Evolutionary conservation across 495 filamentous ascomycete species (phyloP), one percentile per base, ranked within the genome.

Genomic region (Penicilliopsis zonata): DNA sequence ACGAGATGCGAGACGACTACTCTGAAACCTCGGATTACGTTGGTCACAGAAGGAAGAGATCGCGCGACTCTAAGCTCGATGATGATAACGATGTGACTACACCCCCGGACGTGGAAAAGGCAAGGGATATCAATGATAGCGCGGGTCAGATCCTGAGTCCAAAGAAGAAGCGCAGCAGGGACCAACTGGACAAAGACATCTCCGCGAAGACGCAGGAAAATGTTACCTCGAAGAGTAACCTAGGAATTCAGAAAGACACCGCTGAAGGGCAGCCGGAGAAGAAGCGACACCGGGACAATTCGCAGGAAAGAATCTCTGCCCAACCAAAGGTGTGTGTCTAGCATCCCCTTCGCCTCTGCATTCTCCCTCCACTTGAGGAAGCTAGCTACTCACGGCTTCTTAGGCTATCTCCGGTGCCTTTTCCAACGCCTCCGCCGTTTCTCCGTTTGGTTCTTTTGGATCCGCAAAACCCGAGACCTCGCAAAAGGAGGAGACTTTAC

Each of bases 91-190:
- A 21, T 21, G n/a, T 3, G 4, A 5, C 14, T 6, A 17, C 28
- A 17, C 6, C 30, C 4, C 8, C 30, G 17, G 18, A 36, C 2
- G 30, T 2, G 10, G 17, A 13, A 13, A 31, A 9, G 33, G 31
- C 37, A 2, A 15, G 17, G 6, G 33, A 37, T 9, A 33, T 30
- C 24, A 40, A 43, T 18, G 43, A 40, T 10, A 26, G 35, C 10
- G 21, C 40, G 13, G 16, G 33, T 3, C 50, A 53, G 12, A 44
- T 36, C 10, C 37, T 48, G 35, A 55, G 51, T 37, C 57, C 58
- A 5, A 61, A 53, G 38, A 71, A 68, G 49, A 73, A 73, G 40
- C 47, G 69, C 31, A 73, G 68, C 41, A 37, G 59, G 28, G 69
- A 72, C 28, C 63, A 70, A 31, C 46, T 72, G 19, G 64, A 70